A percentile compares a stretch with the other conserved stretches of the same genome.
phyloP scores from a whole-genome alignment of 2,329 filamentous ascomycete species.

The Malbranchea zuffiana region DNA sequence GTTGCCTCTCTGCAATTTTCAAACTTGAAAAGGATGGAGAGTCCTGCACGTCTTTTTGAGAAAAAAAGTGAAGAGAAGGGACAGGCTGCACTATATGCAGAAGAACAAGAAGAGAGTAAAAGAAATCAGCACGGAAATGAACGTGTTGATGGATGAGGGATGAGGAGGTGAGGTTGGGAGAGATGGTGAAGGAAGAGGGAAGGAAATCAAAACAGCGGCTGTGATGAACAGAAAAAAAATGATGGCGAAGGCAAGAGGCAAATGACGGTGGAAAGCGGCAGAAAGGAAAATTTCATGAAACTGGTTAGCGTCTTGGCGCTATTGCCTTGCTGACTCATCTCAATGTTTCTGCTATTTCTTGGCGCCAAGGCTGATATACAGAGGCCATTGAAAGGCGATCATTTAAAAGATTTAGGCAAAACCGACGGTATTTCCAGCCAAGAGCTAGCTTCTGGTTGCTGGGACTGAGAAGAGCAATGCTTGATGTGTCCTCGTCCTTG shows the following conservation, averaged over 20 bases:
- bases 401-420: too few species aligned
- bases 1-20: background rate
- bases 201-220: slow-evolving; percentile 21
- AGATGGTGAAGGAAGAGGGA: slow-evolving; percentile 17
- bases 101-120: slow-evolving; percentile 7
- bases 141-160: slow-evolving; percentile 15
- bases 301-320: slow-evolving; percentile 18
- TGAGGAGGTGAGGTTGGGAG: slow-evolving; percentile 17
- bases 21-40: background rate
- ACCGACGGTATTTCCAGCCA: too few species aligned
- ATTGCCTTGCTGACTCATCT: slow-evolving; percentile 1
- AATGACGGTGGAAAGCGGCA: slow-evolving; percentile 9
- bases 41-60: too few species aligned
- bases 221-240: slow-evolving; percentile 13
- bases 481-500: too few species aligned
- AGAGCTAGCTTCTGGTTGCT: too few species aligned
- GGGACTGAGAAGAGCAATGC: too few species aligned
- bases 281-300: slow-evolving; percentile 19
- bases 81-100: background rate
- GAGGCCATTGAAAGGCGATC: too few species aligned
- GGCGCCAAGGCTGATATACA: too few species aligned
- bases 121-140: slow-evolving; percentile 12
- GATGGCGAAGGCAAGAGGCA: slow-evolving; percentile 6
- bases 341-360: too few species aligned
- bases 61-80: slow-evolving; percentile 14